A percentile compares a stretch with the other conserved stretches of the same genome.
Conservation (phyloP, 805 yeast genomes). For the Hanseniaspora taiwanica region DNA sequence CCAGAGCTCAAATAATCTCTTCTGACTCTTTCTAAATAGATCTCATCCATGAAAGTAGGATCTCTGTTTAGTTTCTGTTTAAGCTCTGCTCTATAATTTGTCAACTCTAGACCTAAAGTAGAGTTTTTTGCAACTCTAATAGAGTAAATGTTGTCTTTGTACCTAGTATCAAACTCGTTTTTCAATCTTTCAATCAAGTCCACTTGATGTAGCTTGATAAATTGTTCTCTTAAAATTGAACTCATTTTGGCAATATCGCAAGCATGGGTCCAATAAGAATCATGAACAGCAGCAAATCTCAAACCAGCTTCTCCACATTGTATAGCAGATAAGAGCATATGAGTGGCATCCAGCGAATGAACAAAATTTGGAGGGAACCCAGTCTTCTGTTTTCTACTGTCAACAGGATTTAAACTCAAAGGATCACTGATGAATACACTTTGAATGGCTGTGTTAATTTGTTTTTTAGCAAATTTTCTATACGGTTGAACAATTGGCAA, state of each 20-base stretch:
- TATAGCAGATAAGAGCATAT: slow-evolving; percentile 82
- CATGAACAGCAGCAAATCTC: slow-evolving; percentile 90
- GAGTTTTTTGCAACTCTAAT: slow-evolving; percentile 40
- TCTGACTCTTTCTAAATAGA: slow-evolving; percentile 56
- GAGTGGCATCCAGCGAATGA: slow-evolving; percentile 93
- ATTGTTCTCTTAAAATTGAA: slow-evolving; percentile 55
- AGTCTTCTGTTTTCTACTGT: slow-evolving; percentile 75
- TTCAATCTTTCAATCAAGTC: slow-evolving; percentile 59
- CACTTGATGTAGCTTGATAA: slow-evolving; percentile 62
- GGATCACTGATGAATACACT: slow-evolving; percentile 83
- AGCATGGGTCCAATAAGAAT: slow-evolving; percentile 97
- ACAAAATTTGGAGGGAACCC: slow-evolving; percentile 95
- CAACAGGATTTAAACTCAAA: slow-evolving; percentile 68
- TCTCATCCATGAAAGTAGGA: slow-evolving; percentile 58
- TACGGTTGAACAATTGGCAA: slow-evolving; percentile 97
- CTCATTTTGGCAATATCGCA: slow-evolving; percentile 66
- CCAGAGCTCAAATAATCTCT: slow-evolving; percentile 38
- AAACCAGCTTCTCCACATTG: slow-evolving; percentile 54
- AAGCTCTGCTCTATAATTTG: slow-evolving; percentile 34
- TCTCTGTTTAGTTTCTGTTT: slow-evolving; percentile 38
- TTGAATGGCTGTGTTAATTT: slow-evolving; percentile 72
- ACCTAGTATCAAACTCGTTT: slow-evolving; percentile 71
- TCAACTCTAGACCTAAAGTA: slow-evolving; percentile 37
- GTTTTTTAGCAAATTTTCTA: slow-evolving; percentile 50
- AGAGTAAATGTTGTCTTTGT: slow-evolving; percentile 53